These are phyloP conservation scores for Fusarium euwallaceae DNA, from an alignment of 2,329 filamentous ascomycete species.

Conservation along the genomic window DNA sequence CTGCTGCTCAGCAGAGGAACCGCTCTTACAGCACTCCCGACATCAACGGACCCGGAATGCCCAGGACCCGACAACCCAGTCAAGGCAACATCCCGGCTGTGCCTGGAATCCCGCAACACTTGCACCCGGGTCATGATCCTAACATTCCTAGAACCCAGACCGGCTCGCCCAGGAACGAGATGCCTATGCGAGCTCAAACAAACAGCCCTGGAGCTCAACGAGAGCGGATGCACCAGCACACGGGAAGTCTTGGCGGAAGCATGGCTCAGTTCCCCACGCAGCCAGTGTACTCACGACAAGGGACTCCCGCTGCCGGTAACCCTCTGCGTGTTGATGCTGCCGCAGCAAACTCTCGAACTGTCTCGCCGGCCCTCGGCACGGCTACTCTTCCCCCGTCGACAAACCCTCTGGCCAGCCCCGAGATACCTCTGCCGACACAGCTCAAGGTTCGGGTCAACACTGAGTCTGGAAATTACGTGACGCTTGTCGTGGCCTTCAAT, in stretches of 20 bases:
- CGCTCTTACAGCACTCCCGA: conserved; percentile 96
- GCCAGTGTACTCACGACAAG: conserved; percentile 65
- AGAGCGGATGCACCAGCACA: conserved; percentile 66
- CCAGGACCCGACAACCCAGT: conserved; percentile 68
- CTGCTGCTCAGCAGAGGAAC: conserved; percentile 76
- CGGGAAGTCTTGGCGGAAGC: conserved; percentile 63
- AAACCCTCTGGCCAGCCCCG: conserved; percentile 55
- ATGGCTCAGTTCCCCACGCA: conserved; percentile 70
- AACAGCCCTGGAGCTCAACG: conserved; percentile 78
- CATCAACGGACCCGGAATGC: conserved; percentile 79
- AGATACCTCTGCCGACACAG: conserved; percentile 75
- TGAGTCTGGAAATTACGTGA: conserved; percentile 87
- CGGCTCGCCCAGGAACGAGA: conserved; percentile 79
- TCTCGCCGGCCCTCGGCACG: conserved; percentile 61
- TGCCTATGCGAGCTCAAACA: conserved; percentile 77
- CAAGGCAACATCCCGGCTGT: conserved; percentile 74
- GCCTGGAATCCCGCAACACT: conserved; percentile 80
- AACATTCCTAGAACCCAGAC: conserved; percentile 83
- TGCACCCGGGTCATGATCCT: conserved; percentile 71
- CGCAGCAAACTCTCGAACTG: conserved; percentile 57
- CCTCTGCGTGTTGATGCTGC: conserved; percentile 56
- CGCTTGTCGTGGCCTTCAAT: conserved; percentile 94
- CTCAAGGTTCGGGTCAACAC: conserved; percentile 97
- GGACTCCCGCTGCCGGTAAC: conserved; percentile 55
- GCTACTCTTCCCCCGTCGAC: conserved; percentile 42